Evolutionary conservation across 495 filamentous ascomycete species (phyloP), one percentile per base, ranked within the genome.

Genomic region (Lasiosphaeria hispida): DNA sequence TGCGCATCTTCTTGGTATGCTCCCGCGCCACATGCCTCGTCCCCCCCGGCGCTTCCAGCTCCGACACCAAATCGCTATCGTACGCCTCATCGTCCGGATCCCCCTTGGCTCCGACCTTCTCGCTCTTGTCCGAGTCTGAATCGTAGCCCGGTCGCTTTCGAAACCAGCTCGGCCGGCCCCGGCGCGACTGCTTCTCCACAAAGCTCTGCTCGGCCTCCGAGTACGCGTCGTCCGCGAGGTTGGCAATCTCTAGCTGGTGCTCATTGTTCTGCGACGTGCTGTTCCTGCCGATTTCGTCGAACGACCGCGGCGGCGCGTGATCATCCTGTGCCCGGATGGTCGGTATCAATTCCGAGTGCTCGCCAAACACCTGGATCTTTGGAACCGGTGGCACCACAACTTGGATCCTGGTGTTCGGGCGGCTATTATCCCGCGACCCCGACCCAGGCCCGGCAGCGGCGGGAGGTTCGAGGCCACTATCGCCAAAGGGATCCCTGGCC

Each of bases 181-280:
- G 8, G 7, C 23, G 47, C 7, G 47, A 49, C 15, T 15, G 47
- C 7, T 49, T 49, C 47, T 7, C 47, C 47, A 7, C 15, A 15
- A 49, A 49, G 23, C 47, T 7, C 47, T 7, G 15, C 15, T 7
- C 7, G 10, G 47, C 47, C 47, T 49, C 47, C 15, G 47, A 49
- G 47, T 49, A 49, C 8, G 47, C 47, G 23, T 49, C 47, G 30
- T 49, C 47, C 8, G 23, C 47, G 10, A 7, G 6, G 17, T 23
- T 34, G 7, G 7, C 10, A 15, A 49, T 49, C 47, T 34, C 18
- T 11, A 49, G 47, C 7, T 49, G 17, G 11, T 49, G 15, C 23
- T 49, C 47, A 15, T 49, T 49, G 23, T 49, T 49, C 23, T 49
- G 47, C 30, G 47, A 49, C 30, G 47, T 49, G 23, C 47, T 49